Evolutionary conservation across 148 eudicot genomes (phyloP).

Genomic region (Rhododendron molle): DNA sequence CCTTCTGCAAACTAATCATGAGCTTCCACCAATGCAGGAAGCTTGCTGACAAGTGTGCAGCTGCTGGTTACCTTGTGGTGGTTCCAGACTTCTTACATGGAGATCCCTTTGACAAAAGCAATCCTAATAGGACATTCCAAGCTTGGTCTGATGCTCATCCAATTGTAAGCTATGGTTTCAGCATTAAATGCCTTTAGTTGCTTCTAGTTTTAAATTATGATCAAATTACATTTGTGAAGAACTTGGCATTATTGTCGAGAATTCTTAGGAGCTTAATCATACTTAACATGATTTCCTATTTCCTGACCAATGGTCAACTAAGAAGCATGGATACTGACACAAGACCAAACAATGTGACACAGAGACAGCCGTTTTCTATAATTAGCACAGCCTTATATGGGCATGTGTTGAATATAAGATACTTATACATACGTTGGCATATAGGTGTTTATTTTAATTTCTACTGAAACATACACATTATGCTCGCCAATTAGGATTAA

Average conservation of each 20-base stretch:
- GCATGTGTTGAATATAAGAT: neutral
- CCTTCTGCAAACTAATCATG: neutral
- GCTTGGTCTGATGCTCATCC: constrained; percentile 1
- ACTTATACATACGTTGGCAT: neutral
- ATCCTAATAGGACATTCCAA: constrained; percentile 1
- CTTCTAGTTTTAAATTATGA: neutral
- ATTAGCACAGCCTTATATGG: neutral
- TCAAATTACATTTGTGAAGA: neutral
- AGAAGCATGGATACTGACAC: neutral
- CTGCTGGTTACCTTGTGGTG: constrained; percentile 57
- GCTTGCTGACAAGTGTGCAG: constrained; percentile 66
- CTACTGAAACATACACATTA: neutral
- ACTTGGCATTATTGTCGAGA: neutral
- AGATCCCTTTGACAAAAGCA: constrained; percentile 32
- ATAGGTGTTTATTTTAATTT: neutral
- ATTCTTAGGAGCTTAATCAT: neutral
- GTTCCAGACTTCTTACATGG: constrained; percentile 70
- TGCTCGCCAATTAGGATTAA: neutral
- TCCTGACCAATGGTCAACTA: neutral
- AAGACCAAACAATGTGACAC: neutral
- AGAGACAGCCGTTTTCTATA: neutral
- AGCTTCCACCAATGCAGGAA: constrained; percentile 28
- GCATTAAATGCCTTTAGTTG: neutral
- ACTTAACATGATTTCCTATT: neutral
- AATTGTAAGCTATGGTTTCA: neutral